A percentile compares a stretch with the other conserved stretches of the same genome.
phyloP scores from a whole-genome alignment of 495 filamentous ascomycete species.

The Amniculicola lignicola region DNA sequence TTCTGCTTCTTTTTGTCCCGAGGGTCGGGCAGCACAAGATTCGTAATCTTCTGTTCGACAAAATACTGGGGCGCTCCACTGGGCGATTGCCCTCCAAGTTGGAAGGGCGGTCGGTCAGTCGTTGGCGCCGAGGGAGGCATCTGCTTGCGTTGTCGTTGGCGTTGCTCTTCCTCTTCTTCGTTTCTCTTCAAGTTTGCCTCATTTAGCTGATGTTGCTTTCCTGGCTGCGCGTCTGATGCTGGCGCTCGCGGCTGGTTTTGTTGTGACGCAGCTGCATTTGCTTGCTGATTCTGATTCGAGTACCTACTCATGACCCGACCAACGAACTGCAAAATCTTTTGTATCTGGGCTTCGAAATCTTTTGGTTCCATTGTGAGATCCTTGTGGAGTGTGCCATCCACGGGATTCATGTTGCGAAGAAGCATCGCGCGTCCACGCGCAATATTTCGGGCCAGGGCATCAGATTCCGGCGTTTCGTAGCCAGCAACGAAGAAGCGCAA shows the following conservation, averaged over 20 bases:
- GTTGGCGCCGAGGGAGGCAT: conserved; percentile 62
- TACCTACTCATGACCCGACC: conserved; percentile 11
- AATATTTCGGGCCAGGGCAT: neutral
- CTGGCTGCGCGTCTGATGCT: neutral
- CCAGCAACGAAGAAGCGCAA: conserved; percentile 15
- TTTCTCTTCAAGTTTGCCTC: conserved; percentile 55
- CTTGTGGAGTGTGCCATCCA: conserved; percentile 14
- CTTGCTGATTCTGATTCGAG: neutral
- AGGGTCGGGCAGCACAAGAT: conserved; percentile 53
- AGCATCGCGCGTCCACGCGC: conserved; percentile 2
- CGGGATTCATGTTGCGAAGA: conserved; percentile 12
- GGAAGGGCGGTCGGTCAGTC: conserved; percentile 61
- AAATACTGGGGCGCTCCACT: conserved; percentile 62
- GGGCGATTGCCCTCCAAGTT: conserved; percentile 63
- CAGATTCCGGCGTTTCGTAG: conserved; percentile 15
- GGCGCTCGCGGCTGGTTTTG: conserved; percentile 12
- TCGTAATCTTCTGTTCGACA: conserved; percentile 48
- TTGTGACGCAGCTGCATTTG: neutral
- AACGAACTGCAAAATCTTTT: conserved; percentile 13
- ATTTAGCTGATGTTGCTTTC: conserved; percentile 44
- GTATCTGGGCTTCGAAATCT: conserved; percentile 8
- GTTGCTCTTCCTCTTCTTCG: conserved; percentile 13
- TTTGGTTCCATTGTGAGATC: conserved; percentile 16
- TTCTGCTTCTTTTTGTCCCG: conserved; percentile 57
- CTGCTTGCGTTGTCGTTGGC: conserved; percentile 25